phyloP scores from a whole-genome alignment of 495 filamentous ascomycete species.

The Monascus purpureus region DNA sequence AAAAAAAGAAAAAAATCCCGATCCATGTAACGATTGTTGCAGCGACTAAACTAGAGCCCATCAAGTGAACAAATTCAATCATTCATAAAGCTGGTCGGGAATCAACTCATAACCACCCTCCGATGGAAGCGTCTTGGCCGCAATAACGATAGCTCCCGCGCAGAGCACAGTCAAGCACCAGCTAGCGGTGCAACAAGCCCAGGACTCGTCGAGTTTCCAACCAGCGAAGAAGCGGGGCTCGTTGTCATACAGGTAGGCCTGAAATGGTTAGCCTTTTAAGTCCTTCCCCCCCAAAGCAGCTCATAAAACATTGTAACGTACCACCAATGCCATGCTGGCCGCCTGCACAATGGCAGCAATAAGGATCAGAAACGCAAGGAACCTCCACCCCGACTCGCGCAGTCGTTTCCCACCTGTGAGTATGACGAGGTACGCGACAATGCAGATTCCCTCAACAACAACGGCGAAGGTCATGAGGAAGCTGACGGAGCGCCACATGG shows the following conservation, averaged over 20 bases:
- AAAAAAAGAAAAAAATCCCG: no score
- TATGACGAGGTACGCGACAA: constrained; percentile 63
- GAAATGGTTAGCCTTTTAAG: background rate
- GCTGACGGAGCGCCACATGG: constrained; percentile 76
- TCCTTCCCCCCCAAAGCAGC: no score
- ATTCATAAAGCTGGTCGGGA: constrained; percentile 24
- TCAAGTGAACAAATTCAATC: background rate
- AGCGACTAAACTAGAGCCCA: background rate
- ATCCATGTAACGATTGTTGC: no score
- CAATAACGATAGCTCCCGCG: constrained; percentile 44
- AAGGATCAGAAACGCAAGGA: constrained; percentile 49
- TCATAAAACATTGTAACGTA: constrained; percentile 33
- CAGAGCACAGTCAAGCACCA: constrained; percentile 52
- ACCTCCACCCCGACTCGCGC: constrained; percentile 63
- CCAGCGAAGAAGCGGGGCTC: constrained; percentile 78
- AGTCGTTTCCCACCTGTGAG: constrained; percentile 63
- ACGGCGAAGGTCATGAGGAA: constrained; percentile 76
- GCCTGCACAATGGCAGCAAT: constrained; percentile 49
- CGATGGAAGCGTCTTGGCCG: constrained; percentile 52
- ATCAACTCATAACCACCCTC: constrained; percentile 82
- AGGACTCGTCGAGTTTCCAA: constrained; percentile 68
- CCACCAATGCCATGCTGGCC: constrained; percentile 62
- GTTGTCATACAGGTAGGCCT: constrained; percentile 75
- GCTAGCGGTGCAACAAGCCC: constrained; percentile 61
- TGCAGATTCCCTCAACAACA: constrained; percentile 57